phyloP scores from a whole-genome alignment of 768 basidiomycete species.

The Hemileccinum rubropunctum region DNA sequence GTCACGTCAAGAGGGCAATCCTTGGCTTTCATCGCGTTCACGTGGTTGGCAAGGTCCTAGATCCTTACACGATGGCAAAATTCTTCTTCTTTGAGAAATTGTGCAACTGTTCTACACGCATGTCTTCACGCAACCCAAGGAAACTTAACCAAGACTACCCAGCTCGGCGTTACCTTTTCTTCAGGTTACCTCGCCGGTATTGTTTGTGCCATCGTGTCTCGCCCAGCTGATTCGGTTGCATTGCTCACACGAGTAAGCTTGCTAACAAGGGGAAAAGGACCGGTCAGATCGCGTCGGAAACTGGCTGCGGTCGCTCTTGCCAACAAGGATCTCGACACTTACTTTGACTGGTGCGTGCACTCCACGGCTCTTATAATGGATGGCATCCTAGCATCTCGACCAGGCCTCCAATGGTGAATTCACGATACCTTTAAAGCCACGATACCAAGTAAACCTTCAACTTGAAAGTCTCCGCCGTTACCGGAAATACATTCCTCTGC shows the following conservation, averaged over 20 bases:
- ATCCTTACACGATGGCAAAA: slow-evolving; percentile 97
- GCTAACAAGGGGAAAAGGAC: slow-evolving; percentile 78
- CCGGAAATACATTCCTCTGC: no score
- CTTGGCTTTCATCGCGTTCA: no score
- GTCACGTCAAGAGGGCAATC: slow-evolving; percentile 53
- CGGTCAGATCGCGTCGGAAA: slow-evolving; percentile 71
- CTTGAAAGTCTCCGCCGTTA: no score
- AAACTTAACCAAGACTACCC: no score
- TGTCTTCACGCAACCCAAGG: slow-evolving; percentile 78
- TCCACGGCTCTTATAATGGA: background rate
- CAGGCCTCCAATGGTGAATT: slow-evolving; percentile 93
- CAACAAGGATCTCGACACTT: slow-evolving; percentile 83
- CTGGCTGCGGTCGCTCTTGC: slow-evolving; percentile 60
- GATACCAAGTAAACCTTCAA: no score
- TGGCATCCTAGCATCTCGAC: slow-evolving; percentile 2
- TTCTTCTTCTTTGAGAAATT: slow-evolving; percentile 95
- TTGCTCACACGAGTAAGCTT: slow-evolving; percentile 90
- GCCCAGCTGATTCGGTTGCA: slow-evolving; percentile 92
- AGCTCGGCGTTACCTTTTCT: slow-evolving; percentile 85
- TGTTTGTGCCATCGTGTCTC: slow-evolving; percentile 93
- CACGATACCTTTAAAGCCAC: slow-evolving; percentile 80
- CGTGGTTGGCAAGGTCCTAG: background rate
- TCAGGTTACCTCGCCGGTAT: slow-evolving; percentile 96
- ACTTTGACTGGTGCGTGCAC: slow-evolving; percentile 41
- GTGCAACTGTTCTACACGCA: slow-evolving; percentile 85